These are phyloP conservation scores for Sporisorium graminicola DNA, from an alignment of 1,284 basidiomycete species.

Conservation along the genomic window DNA sequence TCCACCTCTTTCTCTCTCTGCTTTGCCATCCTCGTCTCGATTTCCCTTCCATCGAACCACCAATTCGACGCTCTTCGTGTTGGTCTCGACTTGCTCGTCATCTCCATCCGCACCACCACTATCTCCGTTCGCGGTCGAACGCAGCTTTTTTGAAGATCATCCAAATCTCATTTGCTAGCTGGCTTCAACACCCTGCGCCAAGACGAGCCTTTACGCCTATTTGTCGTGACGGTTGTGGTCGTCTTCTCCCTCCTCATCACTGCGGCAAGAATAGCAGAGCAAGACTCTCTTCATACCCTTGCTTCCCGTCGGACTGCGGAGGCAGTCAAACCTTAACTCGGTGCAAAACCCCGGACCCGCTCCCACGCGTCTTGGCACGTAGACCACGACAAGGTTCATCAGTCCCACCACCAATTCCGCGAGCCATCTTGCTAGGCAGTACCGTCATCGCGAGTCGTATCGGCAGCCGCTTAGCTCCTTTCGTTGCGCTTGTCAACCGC, in stretches of 20 bases:
- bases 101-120: background rate
- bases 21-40: background rate
- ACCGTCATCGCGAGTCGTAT: background rate
- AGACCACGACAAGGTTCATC: slow-evolving; percentile 13
- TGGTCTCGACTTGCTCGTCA: background rate
- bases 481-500: background rate
- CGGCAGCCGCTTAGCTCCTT: background rate
- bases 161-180: no score
- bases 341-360: slow-evolving; percentile 11
- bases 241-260: background rate
- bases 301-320: slow-evolving; percentile 19
- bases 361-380: slow-evolving; percentile 6
- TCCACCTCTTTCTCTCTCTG: background rate
- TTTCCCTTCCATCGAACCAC: background rate
- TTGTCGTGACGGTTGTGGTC: background rate
- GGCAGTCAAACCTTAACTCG: background rate
- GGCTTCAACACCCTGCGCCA: background rate
- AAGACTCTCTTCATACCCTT: background rate
- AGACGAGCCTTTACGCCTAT: slow-evolving; percentile 10
- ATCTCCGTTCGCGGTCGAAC: no score
- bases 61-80: background rate
- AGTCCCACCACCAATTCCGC: slow-evolving; percentile 10
- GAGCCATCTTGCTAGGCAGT: background rate
- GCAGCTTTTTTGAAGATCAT: no score
- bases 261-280: slow-evolving; percentile 3